These are phyloP conservation scores for Agrocybe pediades DNA, from an alignment of 768 basidiomycete genomes.

Conservation along the genomic window DNA sequence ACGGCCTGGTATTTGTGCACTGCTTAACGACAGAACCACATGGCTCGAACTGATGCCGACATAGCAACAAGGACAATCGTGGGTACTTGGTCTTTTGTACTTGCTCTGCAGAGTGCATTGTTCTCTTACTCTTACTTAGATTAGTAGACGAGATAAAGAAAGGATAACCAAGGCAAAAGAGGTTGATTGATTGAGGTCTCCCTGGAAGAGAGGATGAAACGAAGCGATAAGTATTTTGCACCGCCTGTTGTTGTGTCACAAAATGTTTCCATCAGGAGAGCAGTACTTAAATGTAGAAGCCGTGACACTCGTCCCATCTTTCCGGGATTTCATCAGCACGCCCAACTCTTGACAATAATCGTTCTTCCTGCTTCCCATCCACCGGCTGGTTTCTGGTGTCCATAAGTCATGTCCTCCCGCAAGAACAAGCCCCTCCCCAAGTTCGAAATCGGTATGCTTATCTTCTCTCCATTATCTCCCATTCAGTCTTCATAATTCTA, in stretches of 20 bases:
- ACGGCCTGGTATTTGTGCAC: slow-evolving; percentile 9
- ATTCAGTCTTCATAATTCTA: slow-evolving; percentile 13
- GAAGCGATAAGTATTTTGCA: background rate
- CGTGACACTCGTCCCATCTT: slow-evolving; percentile 18
- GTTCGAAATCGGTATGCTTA: slow-evolving; percentile 63
- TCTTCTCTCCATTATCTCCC: background rate
- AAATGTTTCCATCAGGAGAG: slow-evolving; percentile 20
- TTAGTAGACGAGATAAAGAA: too few relatives aligned
- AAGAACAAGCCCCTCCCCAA: slow-evolving; percentile 72
- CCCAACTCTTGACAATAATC: slow-evolving; percentile 8
- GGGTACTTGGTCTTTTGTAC: background rate
- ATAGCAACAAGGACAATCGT: background rate
- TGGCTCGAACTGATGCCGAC: background rate
- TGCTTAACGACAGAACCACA: slow-evolving; percentile 5
- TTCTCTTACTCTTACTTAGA: background rate
- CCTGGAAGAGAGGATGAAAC: too few relatives aligned
- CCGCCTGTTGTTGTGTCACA: slow-evolving; percentile 15
- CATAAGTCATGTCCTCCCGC: slow-evolving; percentile 49
- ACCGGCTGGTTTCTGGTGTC: slow-evolving; percentile 54
- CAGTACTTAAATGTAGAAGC: slow-evolving; percentile 9
- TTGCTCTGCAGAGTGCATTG: background rate
- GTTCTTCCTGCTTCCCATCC: slow-evolving; percentile 27
- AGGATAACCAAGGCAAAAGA: too few relatives aligned
- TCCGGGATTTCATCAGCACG: slow-evolving; percentile 15
- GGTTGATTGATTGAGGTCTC: too few relatives aligned